Base-by-base conservation (phyloP, 768 basidiomycete genomes). In the Tulasnella sp. region DNA sequence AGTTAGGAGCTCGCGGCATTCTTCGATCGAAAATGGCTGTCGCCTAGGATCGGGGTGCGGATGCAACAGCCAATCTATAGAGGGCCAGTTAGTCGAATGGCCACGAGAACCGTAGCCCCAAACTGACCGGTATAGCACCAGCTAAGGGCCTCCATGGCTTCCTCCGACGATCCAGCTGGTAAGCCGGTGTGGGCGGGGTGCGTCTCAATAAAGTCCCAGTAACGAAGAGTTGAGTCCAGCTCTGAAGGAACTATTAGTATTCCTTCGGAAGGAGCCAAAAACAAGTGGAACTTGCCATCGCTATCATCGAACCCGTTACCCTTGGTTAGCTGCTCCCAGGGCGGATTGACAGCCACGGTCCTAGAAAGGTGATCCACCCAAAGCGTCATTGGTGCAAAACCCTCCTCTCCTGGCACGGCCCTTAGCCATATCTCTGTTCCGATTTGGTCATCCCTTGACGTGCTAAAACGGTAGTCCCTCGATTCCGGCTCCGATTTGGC, bases 131-230 rank as follows among this genome's bases (percentile, higher is more conserved):
- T 91, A 83, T 91, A 93, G 11, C 91, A 88, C 93, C 93, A 94
- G 31, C 88, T 91, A 78, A 94, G 84, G 0, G 88, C 88, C 74
- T 94, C 91, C 80, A 91, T 85, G 0, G 93, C 93, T 79, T 94
- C 93, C 0, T 84, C 82, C 70, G 86, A 86, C 12, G 90, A 89
- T 58, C 85, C 86, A 8, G 83, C 79, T 9, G 90, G 87, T 36
- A 94, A 84, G 0, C 86, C 80, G 9, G 85, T 84, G 81, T 94
- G 93, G 0, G 91, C 91, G 0, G 93, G 93, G 79, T 94, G 92
- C 40, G 87, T 83, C 81, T 93, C 91, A 83, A 94, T 86, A 80
- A 90, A 94, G 7, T 88, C 84, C 93, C 93, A 94, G 80, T 93
- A 94, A 74, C 91, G 85, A 79, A 91, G 92, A 80, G 93, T 91